Percentiles rank a stretch among this genome's conserved stretches.
Conservation (phyloP, 2,329 filamentous ascomycete species). For the Beauveria varroae region DNA sequence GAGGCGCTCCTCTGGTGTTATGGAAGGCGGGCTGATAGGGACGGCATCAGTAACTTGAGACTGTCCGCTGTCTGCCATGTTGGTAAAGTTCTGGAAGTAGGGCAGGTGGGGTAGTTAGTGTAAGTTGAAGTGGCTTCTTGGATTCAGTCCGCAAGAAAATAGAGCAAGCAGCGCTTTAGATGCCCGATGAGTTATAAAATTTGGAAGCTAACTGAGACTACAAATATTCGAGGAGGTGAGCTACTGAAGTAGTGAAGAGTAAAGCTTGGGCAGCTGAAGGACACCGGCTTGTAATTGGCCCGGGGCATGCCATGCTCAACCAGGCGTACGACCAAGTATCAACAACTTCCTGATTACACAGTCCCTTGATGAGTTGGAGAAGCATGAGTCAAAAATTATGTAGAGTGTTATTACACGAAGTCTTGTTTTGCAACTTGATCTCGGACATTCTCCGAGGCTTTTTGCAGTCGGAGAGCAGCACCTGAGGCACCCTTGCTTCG, state of each 20-base stretch:
- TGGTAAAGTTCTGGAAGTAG: no score
- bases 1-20: neutral
- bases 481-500: neutral
- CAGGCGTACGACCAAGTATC: neutral
- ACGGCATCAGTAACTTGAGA: neutral
- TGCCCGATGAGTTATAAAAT: neutral
- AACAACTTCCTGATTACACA: neutral
- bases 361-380: neutral
- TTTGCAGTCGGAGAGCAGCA: neutral
- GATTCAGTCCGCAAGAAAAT: neutral
- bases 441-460: neutral
- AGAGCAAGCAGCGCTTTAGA: neutral
- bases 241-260: neutral
- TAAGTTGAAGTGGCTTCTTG: no score
- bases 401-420: neutral
- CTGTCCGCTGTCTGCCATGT: neutral
- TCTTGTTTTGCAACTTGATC: neutral
- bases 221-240: neutral
- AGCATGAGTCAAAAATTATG: neutral
- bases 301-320: neutral
- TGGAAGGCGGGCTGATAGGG: neutral
- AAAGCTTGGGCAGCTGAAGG: neutral
- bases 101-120: no score
- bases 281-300: neutral
- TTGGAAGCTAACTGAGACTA: neutral